Conservation (phyloP, 2,329 filamentous ascomycete species). For the Apiospora aurea region DNA sequence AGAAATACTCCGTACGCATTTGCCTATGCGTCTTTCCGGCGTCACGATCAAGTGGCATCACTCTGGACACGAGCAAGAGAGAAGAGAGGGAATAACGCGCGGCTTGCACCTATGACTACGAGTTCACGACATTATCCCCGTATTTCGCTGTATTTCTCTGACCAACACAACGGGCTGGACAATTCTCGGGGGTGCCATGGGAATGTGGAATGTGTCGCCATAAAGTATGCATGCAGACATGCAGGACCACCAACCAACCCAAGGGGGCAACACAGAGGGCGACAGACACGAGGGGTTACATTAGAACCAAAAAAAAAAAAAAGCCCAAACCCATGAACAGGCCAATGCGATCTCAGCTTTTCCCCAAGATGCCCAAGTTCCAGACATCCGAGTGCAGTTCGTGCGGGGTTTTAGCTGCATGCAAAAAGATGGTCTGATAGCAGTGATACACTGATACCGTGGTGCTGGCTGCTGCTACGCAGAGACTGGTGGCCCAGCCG, state of each 20-base stretch:
- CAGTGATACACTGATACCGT: background rate
- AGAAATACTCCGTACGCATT: background rate
- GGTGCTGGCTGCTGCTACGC: background rate
- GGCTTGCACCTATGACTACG: background rate
- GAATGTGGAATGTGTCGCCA: slow-evolving; percentile 7
- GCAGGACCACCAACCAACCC: background rate
- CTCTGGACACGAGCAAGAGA: background rate
- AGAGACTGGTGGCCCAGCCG: background rate
- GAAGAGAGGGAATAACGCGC: background rate
- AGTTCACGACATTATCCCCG: background rate
- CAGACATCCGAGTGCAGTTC: slow-evolving; percentile 20
- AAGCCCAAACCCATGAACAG: background rate
- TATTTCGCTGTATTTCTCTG: background rate
- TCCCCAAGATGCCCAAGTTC: slow-evolving; percentile 16
- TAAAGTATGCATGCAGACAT: background rate
- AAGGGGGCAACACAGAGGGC: too few relatives aligned
- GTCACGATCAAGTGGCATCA: slow-evolving; percentile 17
- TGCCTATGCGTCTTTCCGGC: background rate
- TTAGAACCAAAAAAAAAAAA: too few relatives aligned
- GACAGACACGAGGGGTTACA: background rate
- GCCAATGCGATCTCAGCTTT: slow-evolving; percentile 17
- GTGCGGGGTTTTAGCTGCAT: slow-evolving; percentile 18
- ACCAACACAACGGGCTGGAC: slow-evolving; percentile 2
- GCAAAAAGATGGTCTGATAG: background rate
- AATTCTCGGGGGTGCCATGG: background rate